Conservation (phyloP, 2,329 filamentous ascomycete genomes). For the Atkinsonella texensis region DNA sequence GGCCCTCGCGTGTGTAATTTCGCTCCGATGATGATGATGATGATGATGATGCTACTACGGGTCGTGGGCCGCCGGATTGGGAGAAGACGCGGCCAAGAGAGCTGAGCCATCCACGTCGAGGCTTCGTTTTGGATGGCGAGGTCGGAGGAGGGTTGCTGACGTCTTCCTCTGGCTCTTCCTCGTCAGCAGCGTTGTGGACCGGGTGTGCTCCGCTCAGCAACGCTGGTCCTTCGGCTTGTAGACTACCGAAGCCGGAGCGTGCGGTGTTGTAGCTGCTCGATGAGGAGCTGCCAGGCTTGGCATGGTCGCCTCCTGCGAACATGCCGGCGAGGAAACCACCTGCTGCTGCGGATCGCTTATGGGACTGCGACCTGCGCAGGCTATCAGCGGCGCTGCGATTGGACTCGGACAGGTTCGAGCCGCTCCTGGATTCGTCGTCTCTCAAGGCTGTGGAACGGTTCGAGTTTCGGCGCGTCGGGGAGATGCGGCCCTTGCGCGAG, state of each 20-base stretch:
- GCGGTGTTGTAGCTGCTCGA: slow-evolving; percentile 41
- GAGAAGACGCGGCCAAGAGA: slow-evolving; percentile 52
- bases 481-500: slow-evolving; percentile 20
- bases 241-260: slow-evolving; percentile 35
- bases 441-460: slow-evolving; percentile 22
- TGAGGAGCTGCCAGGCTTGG: slow-evolving; percentile 28
- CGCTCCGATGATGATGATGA: slow-evolving; percentile 7
- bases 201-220: slow-evolving; percentile 22
- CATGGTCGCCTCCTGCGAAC: slow-evolving; percentile 16
- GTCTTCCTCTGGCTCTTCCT: slow-evolving; percentile 24
- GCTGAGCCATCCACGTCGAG: slow-evolving; percentile 52
- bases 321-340: slow-evolving; percentile 17
- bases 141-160: slow-evolving; percentile 25
- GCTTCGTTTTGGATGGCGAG: slow-evolving; percentile 46
- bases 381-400: slow-evolving; percentile 34
- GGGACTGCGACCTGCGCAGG: slow-evolving; percentile 22
- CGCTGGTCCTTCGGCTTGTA: slow-evolving; percentile 41
- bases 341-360: slow-evolving; percentile 19
- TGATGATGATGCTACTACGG: not conserved
- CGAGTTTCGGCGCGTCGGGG: slow-evolving; percentile 27
- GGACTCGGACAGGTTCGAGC: slow-evolving; percentile 44
- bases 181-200: slow-evolving; percentile 13
- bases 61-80: slow-evolving; percentile 22
- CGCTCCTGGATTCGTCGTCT: slow-evolving; percentile 41
- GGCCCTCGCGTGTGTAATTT: slow-evolving; percentile 15